Evolutionary conservation across 176 grass and related monocot species (phyloP), one percentile per base, ranked within the genome.

Genomic region (Saccharum officinarum): DNA sequence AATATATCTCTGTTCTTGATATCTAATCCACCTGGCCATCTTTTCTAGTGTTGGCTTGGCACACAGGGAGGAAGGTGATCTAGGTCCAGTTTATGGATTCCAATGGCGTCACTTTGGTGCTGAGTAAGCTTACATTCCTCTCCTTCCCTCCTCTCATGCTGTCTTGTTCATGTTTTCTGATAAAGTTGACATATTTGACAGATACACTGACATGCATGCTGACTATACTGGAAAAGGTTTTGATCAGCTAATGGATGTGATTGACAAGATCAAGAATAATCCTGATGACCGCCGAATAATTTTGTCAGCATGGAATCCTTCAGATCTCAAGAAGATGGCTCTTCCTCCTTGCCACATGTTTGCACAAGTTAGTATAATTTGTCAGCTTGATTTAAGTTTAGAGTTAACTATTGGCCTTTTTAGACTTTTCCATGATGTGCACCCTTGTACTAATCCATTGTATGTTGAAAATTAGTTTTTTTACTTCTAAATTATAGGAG

Each of bases 51-150:
- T 94, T 80, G 92, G 90, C 55, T 89, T 97, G 69, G 67, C 72
- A 79, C 66, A 94, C 36, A 90, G 92, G 65, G 90, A 92, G 50
- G 95, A 94, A 89, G 92, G 95, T 80, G 95, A 97, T 76, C 87
- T 94, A 6, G 95, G 95, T 67, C 92, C 92, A 44, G 76, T 97
- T 72, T 94, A 97, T 83, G 95, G 95, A 70, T 97, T 94, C 77
- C 95, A 97, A 44, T 97, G 95, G 95, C 89, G 94, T 49, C 94
- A 97, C 57, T 97, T 97, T 76, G 94, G 92, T 86, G 85, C 94
- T 36, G 87, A 92, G 94, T 97, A 97, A 82, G 92, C 40, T 82
- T 70, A 18, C 64, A 68, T 15, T 73, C 16, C 46, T 31, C 41
- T 67, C 28, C 33, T 68, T 54, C 77, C 16, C 39, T 31, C 49